Base-by-base conservation (phyloP, 2,329 filamentous ascomycete genomes). In the Xylaria arbuscula region DNA sequence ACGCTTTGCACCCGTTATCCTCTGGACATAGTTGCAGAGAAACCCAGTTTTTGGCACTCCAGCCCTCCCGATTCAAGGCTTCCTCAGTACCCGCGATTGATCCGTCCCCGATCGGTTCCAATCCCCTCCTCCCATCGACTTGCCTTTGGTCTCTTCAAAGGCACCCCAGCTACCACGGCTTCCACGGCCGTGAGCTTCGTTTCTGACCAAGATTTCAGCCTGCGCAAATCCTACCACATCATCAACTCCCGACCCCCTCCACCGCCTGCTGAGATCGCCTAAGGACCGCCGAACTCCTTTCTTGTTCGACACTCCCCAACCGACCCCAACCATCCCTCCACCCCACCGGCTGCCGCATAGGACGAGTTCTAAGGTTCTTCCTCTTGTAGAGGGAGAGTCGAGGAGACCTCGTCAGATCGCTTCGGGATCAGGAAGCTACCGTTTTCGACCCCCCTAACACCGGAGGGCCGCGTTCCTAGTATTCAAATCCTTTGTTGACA, bases 361-460 rank as follows among this genome's bases (percentile, higher is more conserved):
- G 93, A 97, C 92, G 90, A 89, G 89, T 91, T 91, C 89, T 89
- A 88, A 90, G 92, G 92, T 94, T 97, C 95, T 98, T 98, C 95
- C 94, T 97, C 95, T 96, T 86, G 86, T 86, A 83, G 95, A 94
- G 96, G 96, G 95, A 97, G 96, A 96, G 93, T 97, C 94, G 92
- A 93, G 92, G 92, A 95, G 93, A 92, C 93, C 93, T 93, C 92
- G 93, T 91, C 93, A 92, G 89, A 90, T 91, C 88, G 91, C 87
- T 87, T 88, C 92, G 88, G 93, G 91, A 90, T 92, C 93, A 88
- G 92, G 93, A 87, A 92, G 91, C 85, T 97, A 94, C 86, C 92
- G 90, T 84, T 97, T 96, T 87, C 93, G 93, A 89, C 96, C 96
- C 83, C 96, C 96, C 82, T 98, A 98, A 94, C 85, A 91, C 81